phyloP scores from a whole-genome alignment of 2,329 filamentous ascomycete species.

The Claviceps spartinae region DNA sequence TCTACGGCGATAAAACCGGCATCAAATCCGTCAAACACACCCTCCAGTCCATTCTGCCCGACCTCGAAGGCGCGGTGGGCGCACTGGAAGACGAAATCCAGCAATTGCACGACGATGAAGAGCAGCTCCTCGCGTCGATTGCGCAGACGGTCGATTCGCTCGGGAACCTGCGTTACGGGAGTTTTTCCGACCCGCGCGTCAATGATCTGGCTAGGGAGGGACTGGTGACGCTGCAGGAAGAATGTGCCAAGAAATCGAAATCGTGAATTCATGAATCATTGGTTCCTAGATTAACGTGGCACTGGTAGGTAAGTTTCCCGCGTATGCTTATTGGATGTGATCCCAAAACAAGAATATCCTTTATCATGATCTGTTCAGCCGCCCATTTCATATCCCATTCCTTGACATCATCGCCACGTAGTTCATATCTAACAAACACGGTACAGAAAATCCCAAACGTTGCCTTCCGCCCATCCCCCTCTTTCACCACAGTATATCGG shows the following conservation, averaged over 20 bases:
- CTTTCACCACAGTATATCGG: neutral
- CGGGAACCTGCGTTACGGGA: slow-evolving; percentile 73
- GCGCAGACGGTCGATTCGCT: slow-evolving; percentile 55
- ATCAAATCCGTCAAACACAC: slow-evolving; percentile 41
- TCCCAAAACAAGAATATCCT: neutral
- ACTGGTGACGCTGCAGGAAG: slow-evolving; percentile 40
- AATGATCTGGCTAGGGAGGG: slow-evolving; percentile 54
- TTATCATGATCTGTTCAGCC: neutral
- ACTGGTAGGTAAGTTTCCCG: neutral
- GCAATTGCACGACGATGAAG: slow-evolving; percentile 51
- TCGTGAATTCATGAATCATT: neutral
- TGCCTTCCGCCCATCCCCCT: too few relatives aligned
- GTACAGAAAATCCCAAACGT: neutral
- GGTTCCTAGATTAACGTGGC: neutral
- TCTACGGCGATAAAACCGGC: slow-evolving; percentile 41
- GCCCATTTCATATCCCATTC: neutral
- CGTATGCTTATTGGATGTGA: neutral
- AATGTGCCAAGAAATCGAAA: slow-evolving; percentile 38
- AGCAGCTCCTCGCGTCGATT: slow-evolving; percentile 44
- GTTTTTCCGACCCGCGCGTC: slow-evolving; percentile 50
- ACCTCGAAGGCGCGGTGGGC: slow-evolving; percentile 52
- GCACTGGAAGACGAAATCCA: slow-evolving; percentile 57
- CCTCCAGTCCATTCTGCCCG: slow-evolving; percentile 49
- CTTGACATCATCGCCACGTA: neutral
- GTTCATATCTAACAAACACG: neutral